Evolutionary conservation across 1,139 yeast species (phyloP).

Genomic region (Saccharomyces hybrid): DNA sequence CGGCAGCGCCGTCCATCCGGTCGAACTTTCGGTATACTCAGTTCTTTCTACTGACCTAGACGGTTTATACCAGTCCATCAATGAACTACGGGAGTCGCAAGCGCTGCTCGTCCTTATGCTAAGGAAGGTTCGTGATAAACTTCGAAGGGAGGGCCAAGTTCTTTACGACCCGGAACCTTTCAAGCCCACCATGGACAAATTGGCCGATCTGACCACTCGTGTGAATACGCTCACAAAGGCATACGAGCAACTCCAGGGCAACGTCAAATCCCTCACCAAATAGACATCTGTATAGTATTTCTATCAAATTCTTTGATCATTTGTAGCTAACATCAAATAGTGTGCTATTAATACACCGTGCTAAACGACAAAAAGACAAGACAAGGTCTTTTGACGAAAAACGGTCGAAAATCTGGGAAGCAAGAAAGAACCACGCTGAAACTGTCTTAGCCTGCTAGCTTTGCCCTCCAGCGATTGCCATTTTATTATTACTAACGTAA

Average conservation of each 20-base stretch:
- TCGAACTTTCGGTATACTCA: conserved; percentile 29
- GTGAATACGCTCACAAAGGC: conserved; percentile 1
- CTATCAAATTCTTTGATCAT: background rate
- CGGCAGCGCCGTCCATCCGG: conserved; percentile 24
- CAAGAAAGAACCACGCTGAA: background rate
- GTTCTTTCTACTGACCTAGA: conserved; percentile 27
- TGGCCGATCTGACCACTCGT: conserved; percentile 2
- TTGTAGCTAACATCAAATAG: background rate
- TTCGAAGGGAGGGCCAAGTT: conserved; percentile 18
- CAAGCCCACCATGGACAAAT: background rate
- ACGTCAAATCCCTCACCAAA: background rate
- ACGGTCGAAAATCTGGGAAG: background rate
- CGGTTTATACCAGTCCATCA: conserved; percentile 28
- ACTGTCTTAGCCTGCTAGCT: background rate
- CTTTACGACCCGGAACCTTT: conserved; percentile 11
- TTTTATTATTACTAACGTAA: background rate
- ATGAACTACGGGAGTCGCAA: conserved; percentile 29
- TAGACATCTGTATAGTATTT: background rate
- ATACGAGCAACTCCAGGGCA: conserved; percentile 1
- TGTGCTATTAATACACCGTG: background rate
- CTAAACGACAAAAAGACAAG: background rate
- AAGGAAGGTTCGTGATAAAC: conserved; percentile 19
- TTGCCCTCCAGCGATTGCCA: background rate
- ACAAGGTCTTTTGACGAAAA: background rate
- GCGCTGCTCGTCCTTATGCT: conserved; percentile 24